phyloP scores from a whole-genome alignment of 257 asterid species.

The Vinca minor region DNA sequence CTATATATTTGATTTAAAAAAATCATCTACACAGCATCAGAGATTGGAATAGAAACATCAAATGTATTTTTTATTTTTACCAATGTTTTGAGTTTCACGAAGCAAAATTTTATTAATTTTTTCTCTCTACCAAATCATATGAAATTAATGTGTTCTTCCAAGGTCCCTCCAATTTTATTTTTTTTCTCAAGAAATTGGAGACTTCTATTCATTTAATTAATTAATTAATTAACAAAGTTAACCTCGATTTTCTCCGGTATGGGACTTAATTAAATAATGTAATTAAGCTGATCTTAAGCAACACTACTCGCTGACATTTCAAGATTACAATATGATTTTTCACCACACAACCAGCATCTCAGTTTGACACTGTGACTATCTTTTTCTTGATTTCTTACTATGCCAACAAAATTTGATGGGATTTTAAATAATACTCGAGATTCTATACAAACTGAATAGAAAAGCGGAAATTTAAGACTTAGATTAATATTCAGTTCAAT shows the following conservation, averaged over 20 bases:
- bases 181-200: slow-evolving; percentile 40
- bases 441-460: too few species aligned
- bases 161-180: too few species aligned
- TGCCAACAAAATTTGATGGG: neutral
- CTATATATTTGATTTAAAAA: too few species aligned
- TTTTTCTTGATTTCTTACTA: too few species aligned
- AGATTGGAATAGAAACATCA: slow-evolving; percentile 82
- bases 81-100: too few species aligned
- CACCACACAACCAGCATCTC: slow-evolving; percentile 33
- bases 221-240: too few species aligned
- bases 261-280: slow-evolving; percentile 2
- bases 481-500: too few species aligned
- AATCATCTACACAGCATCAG: too few species aligned
- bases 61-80: slow-evolving; percentile 17
- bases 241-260: slow-evolving; percentile 38
- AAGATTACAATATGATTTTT: slow-evolving; percentile 24
- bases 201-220: slow-evolving; percentile 44
- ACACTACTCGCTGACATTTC: slow-evolving; percentile 13
- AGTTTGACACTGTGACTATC: too few species aligned
- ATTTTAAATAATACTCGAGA: neutral
- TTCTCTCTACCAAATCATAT: slow-evolving; percentile 41
- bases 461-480: too few species aligned
- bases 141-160: slow-evolving; percentile 76
- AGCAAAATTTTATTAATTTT: too few species aligned
- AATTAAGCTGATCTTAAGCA: slow-evolving; percentile 25